Evolutionary conservation across 345 rosid genomes (phyloP).

Genomic region (Populus alba): DNA sequence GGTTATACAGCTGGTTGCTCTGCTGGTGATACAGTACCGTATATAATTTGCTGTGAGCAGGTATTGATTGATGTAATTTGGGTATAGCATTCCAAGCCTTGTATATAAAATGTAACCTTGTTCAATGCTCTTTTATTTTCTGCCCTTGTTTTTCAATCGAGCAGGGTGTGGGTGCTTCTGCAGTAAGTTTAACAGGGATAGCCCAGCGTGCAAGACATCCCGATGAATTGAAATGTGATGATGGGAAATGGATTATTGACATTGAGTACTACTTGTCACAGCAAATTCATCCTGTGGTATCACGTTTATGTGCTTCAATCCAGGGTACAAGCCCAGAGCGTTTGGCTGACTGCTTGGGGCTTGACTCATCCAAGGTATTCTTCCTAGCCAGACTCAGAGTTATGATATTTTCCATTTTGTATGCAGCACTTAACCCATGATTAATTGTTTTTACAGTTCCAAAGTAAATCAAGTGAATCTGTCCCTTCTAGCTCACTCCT

Average conservation of each 20-base stretch:
- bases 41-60: conserved; percentile 93
- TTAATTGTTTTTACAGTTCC: conserved; percentile 50
- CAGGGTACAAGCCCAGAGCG: conserved; percentile 96
- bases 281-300: conserved; percentile 98
- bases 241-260: conserved; percentile 88
- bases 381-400: conserved; percentile 4
- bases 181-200: conserved; percentile 65
- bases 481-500: conserved; percentile 46
- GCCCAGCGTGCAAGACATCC: conserved; percentile 98
- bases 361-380: conserved; percentile 87
- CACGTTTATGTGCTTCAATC: conserved; percentile 89
- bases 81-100: neutral
- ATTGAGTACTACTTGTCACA: conserved; percentile 93
- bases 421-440: conserved; percentile 1
- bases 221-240: conserved; percentile 76
- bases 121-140: neutral
- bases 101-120: neutral
- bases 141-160: conserved; percentile 8
- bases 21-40: conserved; percentile 83
- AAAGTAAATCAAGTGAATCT: conserved; percentile 53
- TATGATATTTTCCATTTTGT: neutral
- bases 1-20: conserved; percentile 81
- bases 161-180: conserved; percentile 73
- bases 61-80: conserved; percentile 32
- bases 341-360: conserved; percentile 94